Conservation (phyloP, 371 early-diverging fungal genomes). For the Mortierella sp. region DNA sequence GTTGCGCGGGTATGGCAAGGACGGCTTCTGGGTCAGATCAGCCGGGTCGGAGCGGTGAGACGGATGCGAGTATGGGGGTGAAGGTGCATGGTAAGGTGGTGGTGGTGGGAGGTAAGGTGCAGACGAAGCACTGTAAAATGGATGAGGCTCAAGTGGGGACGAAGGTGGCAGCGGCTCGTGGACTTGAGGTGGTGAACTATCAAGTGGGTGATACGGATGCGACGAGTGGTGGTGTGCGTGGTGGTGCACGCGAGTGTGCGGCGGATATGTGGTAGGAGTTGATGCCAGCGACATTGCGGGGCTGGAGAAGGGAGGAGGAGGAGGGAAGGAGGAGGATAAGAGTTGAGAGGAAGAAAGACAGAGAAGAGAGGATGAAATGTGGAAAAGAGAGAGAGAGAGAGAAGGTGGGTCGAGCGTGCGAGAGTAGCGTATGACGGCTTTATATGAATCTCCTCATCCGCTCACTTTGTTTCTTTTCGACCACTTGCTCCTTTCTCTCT, state of each 20-base stretch:
- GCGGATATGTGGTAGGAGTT: constrained; percentile 16
- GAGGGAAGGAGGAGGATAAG: not conserved
- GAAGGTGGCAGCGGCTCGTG: constrained; percentile 23
- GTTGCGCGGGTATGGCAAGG: constrained; percentile 28
- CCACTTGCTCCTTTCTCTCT: not conserved
- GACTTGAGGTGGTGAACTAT: constrained; percentile 21
- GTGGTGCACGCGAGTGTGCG: constrained; percentile 22
- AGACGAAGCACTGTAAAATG: constrained; percentile 19
- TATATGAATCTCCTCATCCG: not conserved
- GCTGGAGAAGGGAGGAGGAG: not conserved
- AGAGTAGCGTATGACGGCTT: constrained; percentile 1
- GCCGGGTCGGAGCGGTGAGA: constrained; percentile 27
- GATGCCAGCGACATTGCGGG: constrained; percentile 14
- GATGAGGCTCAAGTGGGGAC: constrained; percentile 26
- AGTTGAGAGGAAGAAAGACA: not conserved
- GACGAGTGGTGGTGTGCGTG: no score
- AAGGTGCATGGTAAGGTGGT: constrained; percentile 34
- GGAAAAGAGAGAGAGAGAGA: constrained; percentile 1
- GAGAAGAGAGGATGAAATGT: not conserved
- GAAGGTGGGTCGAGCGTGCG: not conserved
- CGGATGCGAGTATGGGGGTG: constrained; percentile 39
- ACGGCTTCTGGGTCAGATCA: constrained; percentile 31
- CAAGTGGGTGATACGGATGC: constrained; percentile 22
- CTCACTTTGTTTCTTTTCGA: not conserved
- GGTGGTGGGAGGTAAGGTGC: constrained; percentile 17